These are phyloP conservation scores for Haematococcus sp. DNA, from an alignment of 139 green algal species.

Conservation along the genomic window DNA sequence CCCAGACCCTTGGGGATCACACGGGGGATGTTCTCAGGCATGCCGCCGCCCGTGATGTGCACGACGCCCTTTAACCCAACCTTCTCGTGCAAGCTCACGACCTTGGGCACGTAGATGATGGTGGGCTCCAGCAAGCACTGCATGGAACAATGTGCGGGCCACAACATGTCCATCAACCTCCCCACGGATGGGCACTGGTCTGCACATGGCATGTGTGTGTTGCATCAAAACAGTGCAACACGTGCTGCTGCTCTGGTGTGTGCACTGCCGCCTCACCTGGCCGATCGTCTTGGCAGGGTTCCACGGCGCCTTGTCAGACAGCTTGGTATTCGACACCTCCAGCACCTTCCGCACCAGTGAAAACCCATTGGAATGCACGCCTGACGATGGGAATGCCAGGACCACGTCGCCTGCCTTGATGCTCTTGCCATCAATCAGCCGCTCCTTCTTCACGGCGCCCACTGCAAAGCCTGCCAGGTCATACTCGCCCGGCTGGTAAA, in stretches of 20 bases:
- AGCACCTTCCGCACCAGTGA: constrained; percentile 89
- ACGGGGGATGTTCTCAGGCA: constrained; percentile 95
- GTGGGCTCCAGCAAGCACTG: constrained; percentile 61
- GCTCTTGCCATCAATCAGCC: constrained; percentile 85
- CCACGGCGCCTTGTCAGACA: constrained; percentile 71
- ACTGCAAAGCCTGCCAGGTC: constrained; percentile 98
- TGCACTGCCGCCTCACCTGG: constrained; percentile 17
- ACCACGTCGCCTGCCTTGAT: constrained; percentile 85
- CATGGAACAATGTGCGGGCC: too few species aligned
- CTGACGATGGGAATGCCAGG: constrained; percentile 77
- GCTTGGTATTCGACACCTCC: constrained; percentile 54
- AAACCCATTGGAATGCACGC: constrained; percentile 97
- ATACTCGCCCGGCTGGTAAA: constrained; percentile 96
- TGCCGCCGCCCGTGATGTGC: constrained; percentile 98
- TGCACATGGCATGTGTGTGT: too few species aligned
- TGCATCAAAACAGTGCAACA: too few species aligned
- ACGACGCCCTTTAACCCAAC: constrained; percentile 71
- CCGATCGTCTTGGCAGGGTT: constrained; percentile 50
- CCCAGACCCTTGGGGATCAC: constrained; percentile 86
- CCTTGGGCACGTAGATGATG: constrained; percentile 61
- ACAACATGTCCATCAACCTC: too few species aligned
- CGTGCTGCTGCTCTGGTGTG: constrained; percentile 63
- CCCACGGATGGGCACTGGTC: too few species aligned
- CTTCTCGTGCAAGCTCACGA: constrained; percentile 45
- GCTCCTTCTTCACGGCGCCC: constrained; percentile 90